Percentiles rank a stretch among this genome's conserved stretches.
phyloP scores from a whole-genome alignment of 371 early-diverging fungal genomes.

The Rhizopus sp. region DNA sequence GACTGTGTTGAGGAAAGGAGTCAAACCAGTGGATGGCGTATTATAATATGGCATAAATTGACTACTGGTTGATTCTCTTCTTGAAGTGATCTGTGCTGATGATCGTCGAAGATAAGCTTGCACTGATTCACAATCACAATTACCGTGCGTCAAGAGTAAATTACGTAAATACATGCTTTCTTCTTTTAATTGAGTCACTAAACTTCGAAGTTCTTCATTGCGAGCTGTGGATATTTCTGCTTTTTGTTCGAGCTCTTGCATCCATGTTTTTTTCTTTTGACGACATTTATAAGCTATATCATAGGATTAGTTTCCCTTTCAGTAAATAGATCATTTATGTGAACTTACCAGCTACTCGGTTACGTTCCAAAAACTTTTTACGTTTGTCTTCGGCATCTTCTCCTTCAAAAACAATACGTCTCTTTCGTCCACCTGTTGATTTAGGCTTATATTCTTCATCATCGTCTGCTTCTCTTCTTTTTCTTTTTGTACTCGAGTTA shows the following conservation, averaged over 20 bases:
- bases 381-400: conserved; percentile 37
- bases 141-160: conserved; percentile 62
- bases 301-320: background rate
- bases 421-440: conserved; percentile 27
- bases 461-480: conserved; percentile 7
- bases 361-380: conserved; percentile 62
- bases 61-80: conserved; percentile 13
- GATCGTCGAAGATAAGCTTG: conserved; percentile 30
- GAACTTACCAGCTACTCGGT: conserved; percentile 61
- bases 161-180: conserved; percentile 66
- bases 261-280: conserved; percentile 78
- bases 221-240: conserved; percentile 53
- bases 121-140: conserved; percentile 58
- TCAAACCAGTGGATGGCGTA: conserved; percentile 26
- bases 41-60: conserved; percentile 9
- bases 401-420: conserved; percentile 39
- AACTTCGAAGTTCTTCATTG: conserved; percentile 57
- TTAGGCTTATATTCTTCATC: conserved; percentile 2
- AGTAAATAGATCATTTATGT: background rate
- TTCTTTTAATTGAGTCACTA: conserved; percentile 63
- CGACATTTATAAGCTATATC: conserved; percentile 71
- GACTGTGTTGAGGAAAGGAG: conserved; percentile 29
- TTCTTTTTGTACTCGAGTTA: background rate
- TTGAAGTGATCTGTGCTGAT: conserved; percentile 24
- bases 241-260: conserved; percentile 66